Conservation (phyloP, 345 rosid genomes). For the Acer yangbiense region DNA sequence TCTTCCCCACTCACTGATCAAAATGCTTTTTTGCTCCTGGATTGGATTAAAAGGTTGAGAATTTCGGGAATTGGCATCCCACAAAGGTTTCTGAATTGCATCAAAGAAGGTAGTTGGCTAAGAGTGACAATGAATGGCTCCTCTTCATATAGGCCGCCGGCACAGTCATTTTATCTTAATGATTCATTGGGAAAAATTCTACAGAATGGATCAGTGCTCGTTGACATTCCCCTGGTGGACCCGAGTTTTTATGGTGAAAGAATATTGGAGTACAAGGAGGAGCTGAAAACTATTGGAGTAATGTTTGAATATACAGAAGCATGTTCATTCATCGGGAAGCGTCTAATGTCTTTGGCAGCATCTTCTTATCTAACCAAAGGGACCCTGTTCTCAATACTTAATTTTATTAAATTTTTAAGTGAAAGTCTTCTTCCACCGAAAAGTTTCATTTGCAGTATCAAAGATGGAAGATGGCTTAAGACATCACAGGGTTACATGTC, state of each 20-base stretch:
- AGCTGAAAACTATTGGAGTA: conserved; percentile 56
- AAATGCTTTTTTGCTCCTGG: conserved; percentile 58
- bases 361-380: conserved; percentile 37
- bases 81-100: conserved; percentile 43
- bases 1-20: conserved; percentile 49
- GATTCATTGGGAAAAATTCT: conserved; percentile 60
- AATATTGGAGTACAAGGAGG: conserved; percentile 42
- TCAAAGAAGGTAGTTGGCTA: conserved; percentile 63
- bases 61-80: conserved; percentile 26
- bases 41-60: conserved; percentile 46
- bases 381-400: conserved; percentile 49
- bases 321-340: conserved; percentile 52
- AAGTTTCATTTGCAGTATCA: conserved; percentile 45
- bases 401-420: conserved; percentile 55
- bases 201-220: conserved; percentile 53
- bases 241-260: conserved; percentile 46
- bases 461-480: conserved; percentile 46
- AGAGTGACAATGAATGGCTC: conserved; percentile 47
- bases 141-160: conserved; percentile 53
- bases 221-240: conserved; percentile 75
- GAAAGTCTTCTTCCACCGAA: conserved; percentile 38
- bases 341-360: conserved; percentile 52
- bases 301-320: conserved; percentile 61
- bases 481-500: conserved; percentile 46
- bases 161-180: conserved; percentile 54